Base-by-base conservation (phyloP, 2,329 filamentous ascomycete species). In the Cercospora brassicicola region DNA sequence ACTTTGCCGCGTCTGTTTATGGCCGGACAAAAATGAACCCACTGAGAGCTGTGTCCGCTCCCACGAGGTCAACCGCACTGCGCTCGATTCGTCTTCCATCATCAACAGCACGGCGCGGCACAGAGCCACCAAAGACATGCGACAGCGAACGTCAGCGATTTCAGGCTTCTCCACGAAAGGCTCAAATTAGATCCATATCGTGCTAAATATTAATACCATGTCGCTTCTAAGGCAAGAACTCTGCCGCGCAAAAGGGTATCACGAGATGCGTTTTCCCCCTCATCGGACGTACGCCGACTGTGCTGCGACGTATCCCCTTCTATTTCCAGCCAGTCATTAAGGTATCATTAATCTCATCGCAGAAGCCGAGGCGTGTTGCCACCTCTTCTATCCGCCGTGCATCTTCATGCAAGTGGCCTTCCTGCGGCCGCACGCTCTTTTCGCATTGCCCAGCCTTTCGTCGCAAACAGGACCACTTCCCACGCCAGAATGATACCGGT, bases 401-500 rank as follows among this genome's bases (percentile, higher is more conserved):
- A 28, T 33, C 64, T 67, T 57, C 28, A 68, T 57, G 51, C 53
- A 39, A 68, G 59, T 33, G 66, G 62, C 36, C 42, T 64, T 31
- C 65, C 68, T n/a, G 57, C 62, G 20, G 65, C 62, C 26, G 68
- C 72, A 26, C 62, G 48, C 71, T 83, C 81, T 64, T 73, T 80
- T 23, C 80, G 76, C 15, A 78, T 72, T 3, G 92, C 93, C 93
- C 93, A 96, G 28, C 93, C 94, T 81, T 97, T 97, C 77, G 97
- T 81, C 28, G 93, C 90, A 68, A 97, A 87, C 10, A 91, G 82
- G 30, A 93, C 76, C 20, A 96, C 86, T 64, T 91, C 86, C 89
- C 92, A 97, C 0, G 93, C 89, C 91, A 97, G 94, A 62, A 96
- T 80, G 61, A 97, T 84, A 1, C 90, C 90, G 1, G 93, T 91